These are phyloP conservation scores for Tricholomella constricta DNA, from an alignment of 768 basidiomycete genomes.

Conservation along the genomic window DNA sequence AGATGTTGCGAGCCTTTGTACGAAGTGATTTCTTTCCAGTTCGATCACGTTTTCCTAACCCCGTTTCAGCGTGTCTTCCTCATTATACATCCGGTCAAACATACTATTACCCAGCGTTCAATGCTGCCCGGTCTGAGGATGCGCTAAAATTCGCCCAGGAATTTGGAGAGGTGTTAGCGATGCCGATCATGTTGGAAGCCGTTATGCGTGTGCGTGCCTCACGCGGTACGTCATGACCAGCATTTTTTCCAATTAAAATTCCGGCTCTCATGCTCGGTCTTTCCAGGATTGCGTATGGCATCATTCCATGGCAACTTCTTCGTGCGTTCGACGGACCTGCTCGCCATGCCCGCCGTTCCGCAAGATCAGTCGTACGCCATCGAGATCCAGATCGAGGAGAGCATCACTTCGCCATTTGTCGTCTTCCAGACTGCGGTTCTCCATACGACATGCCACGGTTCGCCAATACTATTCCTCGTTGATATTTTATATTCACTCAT, in stretches of 20 bases:
- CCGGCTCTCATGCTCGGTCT: neutral
- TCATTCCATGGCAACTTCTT: conserved; percentile 99
- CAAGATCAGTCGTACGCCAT: conserved; percentile 95
- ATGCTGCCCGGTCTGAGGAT: conserved; percentile 90
- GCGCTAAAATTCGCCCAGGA: conserved; percentile 98
- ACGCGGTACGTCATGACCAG: conserved; percentile 55
- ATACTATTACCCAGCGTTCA: conserved; percentile 98
- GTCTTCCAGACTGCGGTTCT: conserved; percentile 94
- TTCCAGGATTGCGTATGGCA: conserved; percentile 84
- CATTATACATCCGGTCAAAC: conserved; percentile 98
- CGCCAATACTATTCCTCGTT: conserved; percentile 14
- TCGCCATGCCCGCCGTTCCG: conserved; percentile 96
- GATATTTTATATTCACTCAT: neutral
- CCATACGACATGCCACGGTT: conserved; percentile 91
- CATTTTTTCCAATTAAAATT: neutral
- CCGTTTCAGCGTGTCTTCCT: conserved; percentile 76
- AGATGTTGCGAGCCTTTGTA: conserved; percentile 92
- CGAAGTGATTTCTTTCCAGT: conserved; percentile 16
- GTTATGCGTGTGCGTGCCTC: conserved; percentile 99
- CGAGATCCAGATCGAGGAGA: conserved; percentile 95
- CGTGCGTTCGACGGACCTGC: conserved; percentile 93
- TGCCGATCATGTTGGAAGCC: conserved; percentile 94
- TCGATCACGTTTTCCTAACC: neutral
- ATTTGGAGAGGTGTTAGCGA: conserved; percentile 89
- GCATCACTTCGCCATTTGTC: conserved; percentile 85